Conservation (phyloP, 139 green algal genomes). For the Chlorella sp. region DNA sequence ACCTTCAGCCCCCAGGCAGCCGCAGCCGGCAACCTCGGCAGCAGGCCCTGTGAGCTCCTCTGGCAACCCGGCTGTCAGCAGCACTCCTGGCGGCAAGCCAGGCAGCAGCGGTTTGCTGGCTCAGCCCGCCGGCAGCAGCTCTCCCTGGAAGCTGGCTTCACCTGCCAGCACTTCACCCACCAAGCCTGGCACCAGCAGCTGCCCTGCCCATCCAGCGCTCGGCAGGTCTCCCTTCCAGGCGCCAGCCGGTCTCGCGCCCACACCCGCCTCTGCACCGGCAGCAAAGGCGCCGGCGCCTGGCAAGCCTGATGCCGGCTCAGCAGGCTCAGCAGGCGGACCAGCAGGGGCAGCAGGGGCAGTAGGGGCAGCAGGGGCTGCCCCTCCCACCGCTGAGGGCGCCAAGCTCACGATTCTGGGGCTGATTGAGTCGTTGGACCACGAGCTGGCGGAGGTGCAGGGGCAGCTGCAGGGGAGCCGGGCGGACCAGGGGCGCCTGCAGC, state of each 20-base stretch:
- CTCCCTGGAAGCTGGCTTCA: background rate
- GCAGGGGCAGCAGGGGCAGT: background rate
- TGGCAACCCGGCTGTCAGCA: background rate
- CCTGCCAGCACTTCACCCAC: background rate
- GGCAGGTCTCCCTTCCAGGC: background rate
- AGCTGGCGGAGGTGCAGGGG: slow-evolving; percentile 28
- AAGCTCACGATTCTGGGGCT: slow-evolving; percentile 13
- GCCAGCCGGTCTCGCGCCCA: too few relatives aligned
- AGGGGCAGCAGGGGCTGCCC: background rate
- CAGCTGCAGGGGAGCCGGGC: slow-evolving; percentile 4
- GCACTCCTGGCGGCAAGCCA: too few relatives aligned
- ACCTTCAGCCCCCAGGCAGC: background rate
- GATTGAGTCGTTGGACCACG: slow-evolving; percentile 10
- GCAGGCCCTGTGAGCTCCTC: background rate
- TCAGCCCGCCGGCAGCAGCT: background rate
- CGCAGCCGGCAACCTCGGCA: too few relatives aligned
- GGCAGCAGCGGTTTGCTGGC: background rate
- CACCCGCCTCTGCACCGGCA: background rate
- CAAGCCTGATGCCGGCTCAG: background rate
- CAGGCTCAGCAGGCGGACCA: background rate
- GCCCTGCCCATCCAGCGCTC: too few relatives aligned
- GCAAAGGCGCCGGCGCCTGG: background rate
- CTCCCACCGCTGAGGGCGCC: background rate
- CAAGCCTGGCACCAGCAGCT: background rate
- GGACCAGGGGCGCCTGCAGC: slow-evolving; percentile 16